Evolutionary conservation across 2,329 filamentous ascomycete species (phyloP), one percentile per base, ranked within the genome.

Genomic region (Fusarium bactridioides): DNA sequence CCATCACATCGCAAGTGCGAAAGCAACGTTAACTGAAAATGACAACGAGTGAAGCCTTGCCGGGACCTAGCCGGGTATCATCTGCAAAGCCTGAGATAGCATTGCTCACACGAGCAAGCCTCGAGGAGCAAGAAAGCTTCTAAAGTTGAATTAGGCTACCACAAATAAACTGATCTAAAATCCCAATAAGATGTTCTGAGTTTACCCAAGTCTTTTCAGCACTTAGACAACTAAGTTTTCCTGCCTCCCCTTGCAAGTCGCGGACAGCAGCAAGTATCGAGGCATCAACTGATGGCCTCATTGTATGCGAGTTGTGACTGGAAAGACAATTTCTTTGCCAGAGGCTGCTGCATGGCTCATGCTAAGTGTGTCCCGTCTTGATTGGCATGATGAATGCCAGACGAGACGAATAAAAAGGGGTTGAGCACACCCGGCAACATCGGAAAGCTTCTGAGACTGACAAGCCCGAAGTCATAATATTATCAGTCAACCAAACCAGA

Each of bases 361-460:
- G 47, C 38, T 21, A 41, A 69, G 60, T 38, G 65, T 72, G 59
- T 66, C 53, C 21, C 21, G 61, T 51, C 50, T 44, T 74, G 74
- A 68, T 75, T 74, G 70, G 75, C 54, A 61, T 58, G 48, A 35
- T 35, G 23, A n/a, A 31, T 48, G 45, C 58, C 70, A 61, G 55
- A 57, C 56, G 60, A 56, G 51, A 57, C n/a, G 51, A 71, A 65
- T 45, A 38, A 31, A 51, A 51, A 61, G 19, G 21, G 40, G 23
- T 47, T 43, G 33, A 59, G 55, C 38, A 33, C 35, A 19, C 4
- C n/a, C 41, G 62, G 47, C 29, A 45, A 15, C 47, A 35, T 7
- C 47, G 53, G 61, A 60, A 45, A 38, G 60, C 45, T 45, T 38
- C 31, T 31, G 47, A 45, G 47, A 47, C 33, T n/a, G 44, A 31